Evolutionary conservation across 2,329 filamentous ascomycete genomes (phyloP).

Genomic region (Paecilomyces formosus): DNA sequence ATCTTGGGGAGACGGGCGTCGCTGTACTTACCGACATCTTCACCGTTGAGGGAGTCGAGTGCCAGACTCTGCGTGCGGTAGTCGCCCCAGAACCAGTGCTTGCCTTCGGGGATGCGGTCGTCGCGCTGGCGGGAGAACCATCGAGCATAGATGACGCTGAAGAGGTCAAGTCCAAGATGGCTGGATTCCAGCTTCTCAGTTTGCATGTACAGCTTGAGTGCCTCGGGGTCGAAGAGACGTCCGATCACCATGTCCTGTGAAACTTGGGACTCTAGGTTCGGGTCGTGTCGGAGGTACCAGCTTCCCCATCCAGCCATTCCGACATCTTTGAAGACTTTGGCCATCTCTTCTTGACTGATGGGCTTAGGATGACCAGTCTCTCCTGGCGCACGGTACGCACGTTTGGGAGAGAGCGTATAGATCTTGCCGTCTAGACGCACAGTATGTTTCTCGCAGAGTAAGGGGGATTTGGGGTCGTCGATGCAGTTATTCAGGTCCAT

Average conservation of each 20-base stretch:
- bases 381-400: conserved; percentile 14
- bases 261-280: conserved; percentile 34
- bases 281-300: conserved; percentile 46
- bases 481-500: conserved; percentile 44
- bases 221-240: conserved; percentile 46
- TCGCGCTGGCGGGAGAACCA: conserved; percentile 41
- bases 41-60: conserved; percentile 47
- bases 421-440: conserved; percentile 44
- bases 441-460: conserved; percentile 39
- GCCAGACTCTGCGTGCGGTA: conserved; percentile 49
- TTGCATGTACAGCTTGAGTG: conserved; percentile 28
- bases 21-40: conserved; percentile 43
- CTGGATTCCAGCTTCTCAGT: conserved; percentile 34
- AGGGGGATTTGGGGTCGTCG: conserved; percentile 37
- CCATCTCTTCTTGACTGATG: conserved; percentile 25
- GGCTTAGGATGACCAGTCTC: conserved; percentile 12
- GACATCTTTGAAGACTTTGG: conserved; percentile 27
- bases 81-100: conserved; percentile 53
- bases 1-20: conserved; percentile 37
- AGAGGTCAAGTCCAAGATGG: conserved; percentile 38
- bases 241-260: conserved; percentile 48
- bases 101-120: conserved; percentile 38
- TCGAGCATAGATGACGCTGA: conserved; percentile 40
- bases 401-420: conserved; percentile 32
- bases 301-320: conserved; percentile 40